phyloP scores from a whole-genome alignment of 1,139 yeast species.

The Saccharomyces hybrid region DNA sequence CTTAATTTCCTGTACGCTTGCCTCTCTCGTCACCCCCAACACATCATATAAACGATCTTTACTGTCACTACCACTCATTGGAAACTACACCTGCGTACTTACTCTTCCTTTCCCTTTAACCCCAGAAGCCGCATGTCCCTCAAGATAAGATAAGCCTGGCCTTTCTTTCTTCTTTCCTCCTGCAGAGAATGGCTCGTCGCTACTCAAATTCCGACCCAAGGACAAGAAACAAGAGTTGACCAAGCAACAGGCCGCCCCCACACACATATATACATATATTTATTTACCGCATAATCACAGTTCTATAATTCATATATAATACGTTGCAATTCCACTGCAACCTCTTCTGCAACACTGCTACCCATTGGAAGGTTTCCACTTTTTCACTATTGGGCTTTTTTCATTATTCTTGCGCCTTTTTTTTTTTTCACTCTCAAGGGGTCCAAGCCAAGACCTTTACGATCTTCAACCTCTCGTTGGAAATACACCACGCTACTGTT shows the following conservation, averaged over 20 bases:
- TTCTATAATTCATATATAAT: background rate
- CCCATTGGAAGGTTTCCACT: background rate
- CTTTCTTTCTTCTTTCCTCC: background rate
- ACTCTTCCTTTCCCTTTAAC: background rate
- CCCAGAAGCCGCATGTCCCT: background rate
- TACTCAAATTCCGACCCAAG: slow-evolving; percentile 1
- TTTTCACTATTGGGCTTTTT: background rate
- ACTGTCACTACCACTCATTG: background rate
- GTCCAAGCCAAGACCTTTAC: background rate
- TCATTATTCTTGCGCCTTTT: background rate
- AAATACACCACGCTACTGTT: background rate
- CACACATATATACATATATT: background rate
- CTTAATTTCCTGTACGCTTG: slow-evolving; percentile 59
- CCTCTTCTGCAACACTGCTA: background rate
- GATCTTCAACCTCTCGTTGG: background rate
- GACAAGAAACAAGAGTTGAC: background rate
- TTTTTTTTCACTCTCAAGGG: background rate
- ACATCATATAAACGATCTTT: slow-evolving; percentile 45
- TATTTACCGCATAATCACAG: background rate
- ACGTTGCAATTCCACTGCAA: background rate
- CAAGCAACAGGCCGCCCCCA: background rate
- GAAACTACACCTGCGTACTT: background rate
- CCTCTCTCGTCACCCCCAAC: slow-evolving; percentile 57
- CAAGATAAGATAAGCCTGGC: background rate
- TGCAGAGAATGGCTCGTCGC: slow-evolving; percentile 1